phyloP scores from a whole-genome alignment of 352 stramenopile genomes.

The Phytophthora meadii region DNA sequence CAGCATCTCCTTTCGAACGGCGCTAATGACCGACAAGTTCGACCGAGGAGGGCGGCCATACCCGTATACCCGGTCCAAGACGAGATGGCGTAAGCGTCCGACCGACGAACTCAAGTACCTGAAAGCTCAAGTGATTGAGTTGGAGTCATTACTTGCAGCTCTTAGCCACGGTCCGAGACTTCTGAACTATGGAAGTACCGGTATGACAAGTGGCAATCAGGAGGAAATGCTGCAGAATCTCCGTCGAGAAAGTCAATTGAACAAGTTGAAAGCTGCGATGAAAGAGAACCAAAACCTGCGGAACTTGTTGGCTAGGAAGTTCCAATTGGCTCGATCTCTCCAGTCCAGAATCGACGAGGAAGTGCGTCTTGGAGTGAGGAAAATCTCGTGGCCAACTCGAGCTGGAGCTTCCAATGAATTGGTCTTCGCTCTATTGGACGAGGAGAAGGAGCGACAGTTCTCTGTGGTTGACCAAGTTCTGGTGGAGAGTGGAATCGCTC shows the following conservation, averaged over 20 bases:
- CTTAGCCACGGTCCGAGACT: slow-evolving; percentile 12
- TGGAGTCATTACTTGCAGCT: slow-evolving; percentile 15
- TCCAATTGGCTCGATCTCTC: slow-evolving; percentile 13
- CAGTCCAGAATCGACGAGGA: slow-evolving; percentile 23
- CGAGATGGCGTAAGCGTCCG: slow-evolving; percentile 26
- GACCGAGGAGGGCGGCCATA: slow-evolving; percentile 16
- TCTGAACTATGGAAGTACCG: not conserved
- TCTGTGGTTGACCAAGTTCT: slow-evolving; percentile 13
- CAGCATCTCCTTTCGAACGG: too few species aligned
- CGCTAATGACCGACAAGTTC: not conserved
- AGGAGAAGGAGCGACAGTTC: slow-evolving; percentile 17
- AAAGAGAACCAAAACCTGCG: slow-evolving; percentile 23
- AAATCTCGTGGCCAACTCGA: slow-evolving; percentile 12
- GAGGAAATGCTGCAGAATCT: slow-evolving; percentile 5
- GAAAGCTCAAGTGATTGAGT: slow-evolving; percentile 9
- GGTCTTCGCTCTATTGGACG: slow-evolving; percentile 20
- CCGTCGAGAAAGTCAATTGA: slow-evolving; percentile 2
- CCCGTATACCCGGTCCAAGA: slow-evolving; percentile 15
- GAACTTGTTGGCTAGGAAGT: not conserved
- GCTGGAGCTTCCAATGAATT: slow-evolving; percentile 11
- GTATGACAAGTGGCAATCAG: not conserved
- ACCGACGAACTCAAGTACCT: slow-evolving; percentile 37
- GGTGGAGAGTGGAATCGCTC: slow-evolving; percentile 10
- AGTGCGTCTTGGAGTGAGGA: not conserved
- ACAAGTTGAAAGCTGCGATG: slow-evolving; percentile 5